Evolutionary conservation across 768 basidiomycete genomes (phyloP).

Genomic region (Lactifluus pinguis): DNA sequence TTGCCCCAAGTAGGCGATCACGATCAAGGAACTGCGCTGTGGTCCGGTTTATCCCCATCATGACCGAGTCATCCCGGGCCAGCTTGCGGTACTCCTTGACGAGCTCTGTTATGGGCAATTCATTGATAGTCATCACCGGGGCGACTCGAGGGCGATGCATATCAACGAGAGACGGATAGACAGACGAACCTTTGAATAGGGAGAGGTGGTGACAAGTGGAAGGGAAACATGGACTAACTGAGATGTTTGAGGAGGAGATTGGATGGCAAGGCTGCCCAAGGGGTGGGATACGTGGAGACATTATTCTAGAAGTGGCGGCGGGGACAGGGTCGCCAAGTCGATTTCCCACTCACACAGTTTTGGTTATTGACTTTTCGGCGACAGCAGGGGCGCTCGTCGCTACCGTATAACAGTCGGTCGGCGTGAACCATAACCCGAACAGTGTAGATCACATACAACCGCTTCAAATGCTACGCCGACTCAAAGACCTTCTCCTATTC

Average conservation of each 20-base stretch:
- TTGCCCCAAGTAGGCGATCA: slow-evolving; percentile 40
- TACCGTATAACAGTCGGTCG: too few species aligned
- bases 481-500: too few species aligned
- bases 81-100: slow-evolving; percentile 73
- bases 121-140: neutral
- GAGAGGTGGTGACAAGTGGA: slow-evolving; percentile 68
- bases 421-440: too few species aligned
- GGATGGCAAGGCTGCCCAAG: slow-evolving; percentile 61
- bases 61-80: slow-evolving; percentile 73
- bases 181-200: slow-evolving; percentile 58
- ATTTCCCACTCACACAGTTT: too few species aligned
- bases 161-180: neutral
- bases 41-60: slow-evolving; percentile 74
- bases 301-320: neutral
- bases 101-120: slow-evolving; percentile 43
- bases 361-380: too few species aligned
- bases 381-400: too few species aligned
- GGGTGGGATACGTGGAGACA: slow-evolving; percentile 36
- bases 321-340: neutral
- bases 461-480: too few species aligned
- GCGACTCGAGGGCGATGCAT: neutral
- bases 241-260: slow-evolving; percentile 49
- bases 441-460: too few species aligned
- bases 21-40: slow-evolving; percentile 67
- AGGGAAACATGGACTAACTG: slow-evolving; percentile 64